Evolutionary conservation across 2,329 filamentous ascomycete species (phyloP), one percentile per base, ranked within the genome.

Genomic region (Cercospora berteroae): DNA sequence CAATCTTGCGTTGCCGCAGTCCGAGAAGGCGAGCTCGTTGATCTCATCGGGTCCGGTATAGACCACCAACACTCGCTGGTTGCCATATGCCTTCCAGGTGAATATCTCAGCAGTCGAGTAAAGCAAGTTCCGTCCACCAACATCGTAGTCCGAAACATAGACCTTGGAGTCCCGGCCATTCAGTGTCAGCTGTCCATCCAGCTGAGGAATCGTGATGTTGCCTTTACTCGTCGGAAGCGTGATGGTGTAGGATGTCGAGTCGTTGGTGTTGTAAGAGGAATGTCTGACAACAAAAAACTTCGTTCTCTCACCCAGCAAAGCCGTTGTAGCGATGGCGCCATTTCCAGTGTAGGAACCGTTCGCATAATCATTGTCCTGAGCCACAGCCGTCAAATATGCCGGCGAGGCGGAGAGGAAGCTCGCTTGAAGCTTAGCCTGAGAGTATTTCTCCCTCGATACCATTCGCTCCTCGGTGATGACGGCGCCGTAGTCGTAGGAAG

Each of bases 321-420:
- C 87, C 1, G 90, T 92, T 2, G 88, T 82, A 20, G 87, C 83
- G 13, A 90, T 80, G 52, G 83, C 81, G 0, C 76, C 69, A 33
- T 83, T 86, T 4, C 82, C 75, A 27, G 83, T 88, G 74, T 85
- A 87, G 1, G 85, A 80, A 25, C 85, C 85, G 6, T 80, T 79
- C 9, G 82, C 77, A 39, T 77, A 77, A 3, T 74, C 82, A 39
- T 81, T 76, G 71, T 83, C 80, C 10, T 84, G 83, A 1, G 88
- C 85, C 0, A 80, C 82, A 0, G 88, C 85, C 2, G 85, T 85
- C 18, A 93, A 79, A 72, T 92, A 94, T 0, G 85, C 87, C 0
- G 90, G 89, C 0, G 90, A 91, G 0, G 88, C 89, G 72, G 89
- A 89, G 62, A 92, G 78, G 77, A 94, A 94, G 72, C 92, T 90